Evolutionary conservation across 179 eudicot species (phyloP), one percentile per base, ranked within the genome.

Genomic region (Vitellaria paradoxa): DNA sequence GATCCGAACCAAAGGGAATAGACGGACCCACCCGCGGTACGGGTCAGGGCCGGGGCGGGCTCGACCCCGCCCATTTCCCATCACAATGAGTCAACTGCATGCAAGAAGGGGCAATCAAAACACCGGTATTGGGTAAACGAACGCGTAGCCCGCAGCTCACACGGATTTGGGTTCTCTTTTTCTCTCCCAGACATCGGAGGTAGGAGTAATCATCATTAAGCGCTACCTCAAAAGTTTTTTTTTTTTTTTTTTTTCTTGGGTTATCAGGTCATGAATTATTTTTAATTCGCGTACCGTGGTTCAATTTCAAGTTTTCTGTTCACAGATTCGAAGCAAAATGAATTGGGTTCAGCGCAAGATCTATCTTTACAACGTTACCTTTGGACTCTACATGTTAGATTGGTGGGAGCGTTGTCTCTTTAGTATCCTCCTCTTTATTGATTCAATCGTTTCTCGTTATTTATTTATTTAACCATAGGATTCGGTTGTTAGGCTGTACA

Each of bases 361-460:
- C 72, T 94, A 89, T 79, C 94, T 92, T 7, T 92, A 94, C 91
- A 94, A 94, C 74, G 96, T 92, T 66, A 94, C 97, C 37, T 92
- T 94, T 80, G 97, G 98, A n/a, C 93, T 94, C 68, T 92, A 91
- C 87, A 92, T 92, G 98, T 76, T 94, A 21, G 98, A 94, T 85
- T 91, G 96, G 91, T 94, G 98, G 98, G 98, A 94, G 88, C 91
- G 98, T 55, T 88, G 70, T 79, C 94, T 94, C 55, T 92, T 94
- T 86, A 94, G 98, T 94, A 94, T 94, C 98, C 98, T 92, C 80
- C 47, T 62, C n/a, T 26, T 76, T 0, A 26, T 60, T 23, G 9
- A 23, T 55, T 57, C 55, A 40, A 9, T 18, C 6, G 55, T 72
- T 72, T 12, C 7, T 42, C 55, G 7, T 12, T 37, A 12, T 74